These are phyloP conservation scores for Novymonas esmeraldas DNA, from an alignment of 208 protist species.

Conservation along the genomic window DNA sequence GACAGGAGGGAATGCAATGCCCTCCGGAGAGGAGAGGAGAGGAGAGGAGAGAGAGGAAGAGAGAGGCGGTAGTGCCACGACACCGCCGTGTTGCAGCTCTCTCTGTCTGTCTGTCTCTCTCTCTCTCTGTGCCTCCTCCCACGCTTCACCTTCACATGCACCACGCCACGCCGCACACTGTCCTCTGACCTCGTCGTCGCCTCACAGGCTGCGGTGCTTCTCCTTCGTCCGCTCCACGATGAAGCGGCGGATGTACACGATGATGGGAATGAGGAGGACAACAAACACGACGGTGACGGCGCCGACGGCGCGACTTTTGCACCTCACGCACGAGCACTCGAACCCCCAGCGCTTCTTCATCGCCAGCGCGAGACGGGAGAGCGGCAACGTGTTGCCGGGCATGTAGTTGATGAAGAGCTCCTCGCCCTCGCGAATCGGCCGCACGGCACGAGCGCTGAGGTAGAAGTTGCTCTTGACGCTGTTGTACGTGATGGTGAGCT, in stretches of 20 bases:
- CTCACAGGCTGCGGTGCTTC: conserved; percentile 70
- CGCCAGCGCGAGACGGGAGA: conserved; percentile 72
- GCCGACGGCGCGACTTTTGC: conserved; percentile 75
- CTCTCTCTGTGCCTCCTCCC: too few relatives aligned
- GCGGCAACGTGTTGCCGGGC: conserved; percentile 77
- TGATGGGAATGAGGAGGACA: conserved; percentile 58
- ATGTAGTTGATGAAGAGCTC: conserved; percentile 89
- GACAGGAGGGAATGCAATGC: not conserved
- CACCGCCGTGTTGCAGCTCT: too few relatives aligned
- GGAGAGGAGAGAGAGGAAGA: not conserved
- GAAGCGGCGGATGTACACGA: conserved; percentile 62
- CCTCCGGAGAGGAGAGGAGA: not conserved
- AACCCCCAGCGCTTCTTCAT: conserved; percentile 88
- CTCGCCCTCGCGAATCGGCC: conserved; percentile 75
- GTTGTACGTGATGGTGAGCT: conserved; percentile 77
- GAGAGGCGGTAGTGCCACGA: too few relatives aligned
- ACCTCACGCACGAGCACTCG: conserved; percentile 81
- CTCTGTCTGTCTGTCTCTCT: too few relatives aligned
- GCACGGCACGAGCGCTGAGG: conserved; percentile 68
- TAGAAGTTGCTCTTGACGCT: conserved; percentile 75
- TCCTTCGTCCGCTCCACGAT: conserved; percentile 66
- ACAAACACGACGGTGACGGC: conserved; percentile 72
- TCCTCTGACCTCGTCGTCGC: too few relatives aligned
- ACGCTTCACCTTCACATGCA: too few relatives aligned
- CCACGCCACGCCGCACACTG: too few relatives aligned